Evolutionary conservation across 257 asterid genomes (phyloP).

Genomic region (Catharanthus roseus): DNA sequence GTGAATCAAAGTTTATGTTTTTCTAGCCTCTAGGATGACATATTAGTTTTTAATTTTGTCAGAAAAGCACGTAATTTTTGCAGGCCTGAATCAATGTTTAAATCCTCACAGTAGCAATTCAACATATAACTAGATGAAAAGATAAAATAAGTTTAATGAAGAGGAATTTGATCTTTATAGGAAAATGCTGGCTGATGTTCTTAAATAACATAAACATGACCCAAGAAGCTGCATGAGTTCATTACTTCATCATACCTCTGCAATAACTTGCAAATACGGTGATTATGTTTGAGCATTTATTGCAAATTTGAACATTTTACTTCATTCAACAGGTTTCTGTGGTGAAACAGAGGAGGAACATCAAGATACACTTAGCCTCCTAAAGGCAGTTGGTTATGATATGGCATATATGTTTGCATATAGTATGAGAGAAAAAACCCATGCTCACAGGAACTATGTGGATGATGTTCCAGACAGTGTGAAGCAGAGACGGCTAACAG

Average conservation of each 20-base stretch:
- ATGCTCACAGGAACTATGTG: slow-evolving; percentile 81
- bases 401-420: slow-evolving; percentile 99
- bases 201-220: neutral
- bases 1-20: no score
- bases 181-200: neutral
- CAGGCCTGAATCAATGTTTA: neutral
- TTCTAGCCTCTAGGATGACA: neutral
- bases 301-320: slow-evolving; percentile 11
- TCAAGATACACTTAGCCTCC: slow-evolving; percentile 64
- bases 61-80: neutral
- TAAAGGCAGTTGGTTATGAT: slow-evolving; percentile 68
- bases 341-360: slow-evolving; percentile 97
- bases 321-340: slow-evolving; percentile 64
- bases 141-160: neutral
- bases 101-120: neutral
- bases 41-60: neutral
- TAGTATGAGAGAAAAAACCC: slow-evolving; percentile 99
- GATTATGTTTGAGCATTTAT: neutral
- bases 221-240: neutral
- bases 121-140: neutral
- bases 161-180: neutral
- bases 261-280: neutral
- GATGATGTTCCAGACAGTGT: slow-evolving; percentile 81
- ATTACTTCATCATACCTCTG: neutral
- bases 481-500: slow-evolving; percentile 84